Conservation (phyloP, 345 rosid species). For the Syzygium jambos region DNA sequence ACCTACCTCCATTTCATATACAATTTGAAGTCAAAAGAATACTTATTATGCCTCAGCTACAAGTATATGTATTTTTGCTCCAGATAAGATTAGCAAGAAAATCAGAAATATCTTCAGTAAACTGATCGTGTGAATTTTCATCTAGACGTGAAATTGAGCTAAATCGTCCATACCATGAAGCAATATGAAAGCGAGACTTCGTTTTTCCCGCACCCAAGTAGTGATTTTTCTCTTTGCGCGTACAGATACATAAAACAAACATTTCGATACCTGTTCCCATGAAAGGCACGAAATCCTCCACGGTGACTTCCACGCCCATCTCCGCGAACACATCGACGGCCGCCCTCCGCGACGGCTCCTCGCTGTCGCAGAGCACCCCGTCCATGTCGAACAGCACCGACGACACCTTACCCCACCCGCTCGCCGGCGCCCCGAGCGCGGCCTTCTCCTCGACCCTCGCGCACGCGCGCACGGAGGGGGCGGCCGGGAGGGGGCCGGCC, state of each 20-base stretch:
- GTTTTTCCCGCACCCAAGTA: not conserved
- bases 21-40: not conserved
- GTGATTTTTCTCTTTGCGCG: not conserved
- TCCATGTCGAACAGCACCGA: conserved; percentile 94
- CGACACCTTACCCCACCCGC: conserved; percentile 76
- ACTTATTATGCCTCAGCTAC: not conserved
- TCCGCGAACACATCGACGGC: conserved; percentile 83
- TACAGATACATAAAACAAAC: not conserved
- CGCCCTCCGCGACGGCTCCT: conserved; percentile 82
- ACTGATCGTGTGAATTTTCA: not conserved
- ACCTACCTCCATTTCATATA: not conserved
- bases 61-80: not conserved
- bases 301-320: conserved; percentile 76
- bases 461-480: conserved; percentile 24
- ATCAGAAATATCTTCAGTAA: not conserved
- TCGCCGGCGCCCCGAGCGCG: not conserved
- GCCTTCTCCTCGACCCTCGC: conserved; percentile 31
- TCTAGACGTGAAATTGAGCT: not conserved
- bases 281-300: conserved; percentile 84
- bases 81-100: not conserved
- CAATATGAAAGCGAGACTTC: not conserved
- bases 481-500: not conserved
- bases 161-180: not conserved
- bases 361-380: conserved; percentile 84
- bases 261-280: conserved; percentile 63